phyloP scores from a whole-genome alignment of 2,329 filamentous ascomycete species.

The Hypoxylon sp. region DNA sequence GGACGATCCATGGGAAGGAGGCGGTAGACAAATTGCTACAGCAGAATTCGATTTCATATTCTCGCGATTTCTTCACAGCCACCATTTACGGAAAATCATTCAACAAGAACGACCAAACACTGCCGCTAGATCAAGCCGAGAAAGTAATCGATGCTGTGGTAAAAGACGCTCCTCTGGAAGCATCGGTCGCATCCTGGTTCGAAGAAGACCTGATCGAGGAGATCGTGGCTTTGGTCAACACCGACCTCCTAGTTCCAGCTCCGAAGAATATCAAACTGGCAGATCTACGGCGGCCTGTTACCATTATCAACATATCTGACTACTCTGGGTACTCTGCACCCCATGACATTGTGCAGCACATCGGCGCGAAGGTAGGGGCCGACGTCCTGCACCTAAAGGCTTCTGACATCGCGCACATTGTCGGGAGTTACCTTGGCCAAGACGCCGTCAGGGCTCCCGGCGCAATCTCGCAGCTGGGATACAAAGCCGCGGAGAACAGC shows the following conservation, averaged over 20 bases:
- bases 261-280: slow-evolving; percentile 47
- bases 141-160: slow-evolving; percentile 25
- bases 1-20: slow-evolving; percentile 23
- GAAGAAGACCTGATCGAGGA: slow-evolving; percentile 47
- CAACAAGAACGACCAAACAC: neutral
- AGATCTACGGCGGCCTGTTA: slow-evolving; percentile 52
- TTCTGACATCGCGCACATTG: slow-evolving; percentile 77
- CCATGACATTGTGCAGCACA: slow-evolving; percentile 63
- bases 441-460: slow-evolving; percentile 63
- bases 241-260: slow-evolving; percentile 48
- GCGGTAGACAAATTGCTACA: slow-evolving; percentile 24
- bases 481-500: slow-evolving; percentile 68
- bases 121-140: slow-evolving; percentile 12
- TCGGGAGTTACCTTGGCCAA: slow-evolving; percentile 79
- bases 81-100: slow-evolving; percentile 13
- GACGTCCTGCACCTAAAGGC: slow-evolving; percentile 79
- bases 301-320: slow-evolving; percentile 50
- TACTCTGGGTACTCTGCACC: slow-evolving; percentile 47
- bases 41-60: slow-evolving; percentile 20
- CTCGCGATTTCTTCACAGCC: slow-evolving; percentile 11
- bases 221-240: slow-evolving; percentile 45
- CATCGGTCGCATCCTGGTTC: slow-evolving; percentile 37
- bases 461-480: slow-evolving; percentile 69
- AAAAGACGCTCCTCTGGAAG: slow-evolving; percentile 21
- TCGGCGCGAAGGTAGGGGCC: slow-evolving; percentile 73